Base-by-base conservation (phyloP, 1,139 yeast species). In the Yamadazyma epiphylla region DNA sequence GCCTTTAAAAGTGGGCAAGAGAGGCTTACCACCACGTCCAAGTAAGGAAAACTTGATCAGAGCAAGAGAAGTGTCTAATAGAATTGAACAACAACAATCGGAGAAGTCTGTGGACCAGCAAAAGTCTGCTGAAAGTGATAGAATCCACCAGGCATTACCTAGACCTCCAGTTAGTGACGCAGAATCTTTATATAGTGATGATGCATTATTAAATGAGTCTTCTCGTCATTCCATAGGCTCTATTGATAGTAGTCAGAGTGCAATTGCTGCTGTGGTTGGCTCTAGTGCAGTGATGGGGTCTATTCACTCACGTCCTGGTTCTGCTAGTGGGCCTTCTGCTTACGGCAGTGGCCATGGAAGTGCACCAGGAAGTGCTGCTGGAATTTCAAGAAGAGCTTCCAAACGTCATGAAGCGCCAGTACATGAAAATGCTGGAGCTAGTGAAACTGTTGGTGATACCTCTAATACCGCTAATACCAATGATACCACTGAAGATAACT, bases 1-100 rank as follows among this genome's bases (percentile, higher is more conserved):
- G 11, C n/a, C 11, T n/a, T 27, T 28, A 13, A 16, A 26, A 5
- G 15, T 10, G 22, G 11, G 23, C 23, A 24, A 23, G 15, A 19
- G 8, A 19, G 19, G 29, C 31, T 45, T 64, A 28, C 71, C 71
- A 5, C 70, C 70, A 22, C 45, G 71, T 22, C 71, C 71, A 3
- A 51, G 61, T 13, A 42, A 43, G 5, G 65, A 60, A 14, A 49
- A 50, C 27, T 33, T 65, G 15, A 43, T 42, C 13, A 47, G 51
- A 29, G 70, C 70, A 6, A 46, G 70, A 30, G 51, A 56, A 34
- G 55, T 54, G 1, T 62, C 66, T 1, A 45, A 37, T 27, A 51
- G 44, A 22, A 31, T 40, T 14, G 39, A 37, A 22, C 24, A 29
- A 11, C 19, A 27, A 24, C 11, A 28, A 34, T 19, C 4, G 12